Evolutionary conservation across 2,329 filamentous ascomycete species (phyloP).

Genomic region (Colletotrichum musae): DNA sequence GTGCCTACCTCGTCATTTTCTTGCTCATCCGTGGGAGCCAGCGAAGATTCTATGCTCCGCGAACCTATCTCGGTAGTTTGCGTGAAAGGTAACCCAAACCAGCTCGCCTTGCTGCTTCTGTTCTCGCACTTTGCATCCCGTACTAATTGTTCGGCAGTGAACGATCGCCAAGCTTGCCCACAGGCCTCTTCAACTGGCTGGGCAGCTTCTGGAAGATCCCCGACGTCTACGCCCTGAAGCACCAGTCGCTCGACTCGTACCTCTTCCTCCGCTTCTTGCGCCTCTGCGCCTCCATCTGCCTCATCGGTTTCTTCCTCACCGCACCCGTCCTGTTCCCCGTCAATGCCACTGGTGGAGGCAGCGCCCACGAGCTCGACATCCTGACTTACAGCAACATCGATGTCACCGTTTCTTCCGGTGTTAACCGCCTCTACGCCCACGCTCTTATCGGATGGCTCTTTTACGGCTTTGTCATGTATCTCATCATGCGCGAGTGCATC

Average conservation of each 20-base stretch:
- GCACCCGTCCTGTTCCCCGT: slow-evolving; percentile 91
- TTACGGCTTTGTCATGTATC: slow-evolving; percentile 89
- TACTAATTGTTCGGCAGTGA: slow-evolving; percentile 56
- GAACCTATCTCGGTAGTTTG: slow-evolving; percentile 64
- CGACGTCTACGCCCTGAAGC: slow-evolving; percentile 84
- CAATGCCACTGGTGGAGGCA: slow-evolving; percentile 84
- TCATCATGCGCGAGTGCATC: slow-evolving; percentile 88
- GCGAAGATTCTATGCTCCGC: slow-evolving; percentile 64
- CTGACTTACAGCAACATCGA: slow-evolving; percentile 85
- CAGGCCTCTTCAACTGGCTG: slow-evolving; percentile 74
- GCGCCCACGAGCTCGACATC: slow-evolving; percentile 77
- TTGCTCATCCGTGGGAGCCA: slow-evolving; percentile 60
- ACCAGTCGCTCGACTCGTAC: slow-evolving; percentile 89
- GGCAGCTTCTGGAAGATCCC: slow-evolving; percentile 73
- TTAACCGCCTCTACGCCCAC: slow-evolving; percentile 84
- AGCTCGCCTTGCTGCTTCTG: neutral
- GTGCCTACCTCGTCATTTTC: slow-evolving; percentile 60
- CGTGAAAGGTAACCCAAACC: slow-evolving; percentile 53
- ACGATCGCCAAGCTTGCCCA: slow-evolving; percentile 69
- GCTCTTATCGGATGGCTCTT: slow-evolving; percentile 86
- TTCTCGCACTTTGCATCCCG: neutral
- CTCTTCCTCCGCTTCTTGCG: slow-evolving; percentile 89
- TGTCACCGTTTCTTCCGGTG: slow-evolving; percentile 61
- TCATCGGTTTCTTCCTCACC: slow-evolving; percentile 86
- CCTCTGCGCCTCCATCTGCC: slow-evolving; percentile 80